These are phyloP conservation scores for Ophiostoma piceae DNA, from an alignment of 2,329 filamentous ascomycete species.

Conservation along the genomic window DNA sequence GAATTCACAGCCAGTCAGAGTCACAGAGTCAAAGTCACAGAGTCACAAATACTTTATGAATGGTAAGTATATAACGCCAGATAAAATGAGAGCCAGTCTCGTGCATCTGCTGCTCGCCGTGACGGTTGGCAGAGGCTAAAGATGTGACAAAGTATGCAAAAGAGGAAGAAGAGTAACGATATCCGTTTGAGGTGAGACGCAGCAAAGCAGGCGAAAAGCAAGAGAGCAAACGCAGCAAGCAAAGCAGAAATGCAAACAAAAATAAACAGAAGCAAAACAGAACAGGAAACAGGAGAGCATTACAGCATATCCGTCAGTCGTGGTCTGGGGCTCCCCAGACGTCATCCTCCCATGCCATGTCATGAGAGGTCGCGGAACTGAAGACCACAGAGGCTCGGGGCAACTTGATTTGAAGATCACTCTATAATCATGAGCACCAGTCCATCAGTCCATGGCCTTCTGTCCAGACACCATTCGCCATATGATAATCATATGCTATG, in stretches of 20 bases:
- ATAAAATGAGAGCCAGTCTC: not conserved
- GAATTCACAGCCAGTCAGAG: not conserved
- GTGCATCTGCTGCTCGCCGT: not conserved
- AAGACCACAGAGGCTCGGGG: not conserved
- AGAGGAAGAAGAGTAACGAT: not conserved
- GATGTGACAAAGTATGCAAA: slow-evolving; percentile 13
- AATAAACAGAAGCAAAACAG: not conserved
- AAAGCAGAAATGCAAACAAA: not conserved
- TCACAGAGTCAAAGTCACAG: no score
- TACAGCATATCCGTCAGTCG: slow-evolving; percentile 19
- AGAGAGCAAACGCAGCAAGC: not conserved
- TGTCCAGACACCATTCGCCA: not conserved
- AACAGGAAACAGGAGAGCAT: slow-evolving; percentile 16
- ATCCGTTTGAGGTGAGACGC: slow-evolving; percentile 1
- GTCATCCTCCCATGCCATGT: not conserved
- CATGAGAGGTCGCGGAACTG: not conserved
- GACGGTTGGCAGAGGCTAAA: not conserved
- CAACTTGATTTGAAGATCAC: not conserved
- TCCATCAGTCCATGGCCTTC: not conserved
- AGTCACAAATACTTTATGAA: not conserved
- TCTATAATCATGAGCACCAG: not conserved
- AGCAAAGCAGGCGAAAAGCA: slow-evolving; percentile 1
- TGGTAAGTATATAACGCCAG: not conserved
- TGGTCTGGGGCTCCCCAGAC: slow-evolving; percentile 17
- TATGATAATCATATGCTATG: not conserved